These are phyloP conservation scores for Cercospora sojina DNA, from an alignment of 2,329 filamentous ascomycete genomes.

Conservation along the genomic window DNA sequence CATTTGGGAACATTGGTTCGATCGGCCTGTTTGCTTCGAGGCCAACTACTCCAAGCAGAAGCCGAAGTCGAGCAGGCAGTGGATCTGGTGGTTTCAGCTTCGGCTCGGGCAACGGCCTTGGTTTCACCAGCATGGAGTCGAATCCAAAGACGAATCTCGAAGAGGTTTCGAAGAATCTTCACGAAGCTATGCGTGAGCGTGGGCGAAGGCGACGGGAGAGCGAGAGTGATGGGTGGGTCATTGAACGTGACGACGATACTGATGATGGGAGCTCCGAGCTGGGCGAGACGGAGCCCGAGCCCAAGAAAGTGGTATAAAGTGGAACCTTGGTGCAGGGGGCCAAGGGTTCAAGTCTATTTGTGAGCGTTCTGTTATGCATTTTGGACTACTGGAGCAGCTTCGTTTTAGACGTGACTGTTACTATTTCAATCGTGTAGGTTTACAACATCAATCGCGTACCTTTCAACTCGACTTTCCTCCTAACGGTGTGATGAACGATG, in stretches of 20 bases:
- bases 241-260: constrained; percentile 27
- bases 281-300: constrained; percentile 20
- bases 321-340: background rate
- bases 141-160: constrained; percentile 64
- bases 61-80: constrained; percentile 62
- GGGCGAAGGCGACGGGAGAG: constrained; percentile 58
- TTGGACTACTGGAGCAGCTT: background rate
- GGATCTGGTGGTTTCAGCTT: constrained; percentile 26
- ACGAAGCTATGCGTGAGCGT: constrained; percentile 79
- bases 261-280: constrained; percentile 20
- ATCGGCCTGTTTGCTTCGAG: constrained; percentile 89
- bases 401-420: background rate
- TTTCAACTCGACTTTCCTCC: too few relatives aligned
- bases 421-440: background rate
- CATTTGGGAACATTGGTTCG: constrained; percentile 82
- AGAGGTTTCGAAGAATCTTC: constrained; percentile 79
- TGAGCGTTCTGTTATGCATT: constrained; percentile 6
- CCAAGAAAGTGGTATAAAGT: constrained; percentile 27
- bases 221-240: constrained; percentile 30
- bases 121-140: constrained; percentile 51
- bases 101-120: constrained; percentile 13
- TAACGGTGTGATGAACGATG: too few relatives aligned
- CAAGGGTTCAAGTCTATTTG: background rate
- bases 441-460: background rate
- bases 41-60: constrained; percentile 75